phyloP scores from a whole-genome alignment of 1,284 basidiomycete species.

The Ceratobasidium sp. region DNA sequence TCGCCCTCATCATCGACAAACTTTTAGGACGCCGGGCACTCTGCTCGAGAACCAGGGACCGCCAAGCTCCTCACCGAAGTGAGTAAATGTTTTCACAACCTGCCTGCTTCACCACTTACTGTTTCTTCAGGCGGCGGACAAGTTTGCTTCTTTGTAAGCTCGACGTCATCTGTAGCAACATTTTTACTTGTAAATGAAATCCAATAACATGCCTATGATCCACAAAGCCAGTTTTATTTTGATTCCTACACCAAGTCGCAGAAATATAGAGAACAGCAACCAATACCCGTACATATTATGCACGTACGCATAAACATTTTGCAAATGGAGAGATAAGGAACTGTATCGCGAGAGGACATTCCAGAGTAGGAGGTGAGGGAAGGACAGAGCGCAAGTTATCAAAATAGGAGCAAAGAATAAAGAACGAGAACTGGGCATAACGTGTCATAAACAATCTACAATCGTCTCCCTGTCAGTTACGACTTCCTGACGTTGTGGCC shows the following conservation, averaged over 20 bases:
- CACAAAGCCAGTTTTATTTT: constrained; percentile 1
- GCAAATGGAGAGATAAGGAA: constrained; percentile 3
- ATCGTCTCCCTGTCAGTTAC: background rate
- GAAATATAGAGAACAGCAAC: constrained; percentile 20
- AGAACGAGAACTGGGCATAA: constrained; percentile 19
- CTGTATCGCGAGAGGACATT: constrained; percentile 4
- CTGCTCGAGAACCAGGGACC: constrained; percentile 79
- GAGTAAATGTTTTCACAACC: constrained; percentile 20
- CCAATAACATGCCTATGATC: constrained; percentile 4
- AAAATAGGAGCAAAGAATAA: constrained; percentile 32
- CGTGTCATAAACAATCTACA: constrained; percentile 1
- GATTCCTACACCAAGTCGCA: constrained; percentile 32
- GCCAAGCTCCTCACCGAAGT: constrained; percentile 78
- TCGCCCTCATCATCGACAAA: background rate
- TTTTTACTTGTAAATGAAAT: constrained; percentile 19
- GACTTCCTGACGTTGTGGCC: constrained; percentile 22
- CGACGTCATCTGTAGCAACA: background rate
- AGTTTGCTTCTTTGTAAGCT: constrained; percentile 53
- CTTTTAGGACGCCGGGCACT: constrained; percentile 83
- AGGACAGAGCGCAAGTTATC: constrained; percentile 10
- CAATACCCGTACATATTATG: constrained; percentile 35
- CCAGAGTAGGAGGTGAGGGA: background rate
- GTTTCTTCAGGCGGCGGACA: constrained; percentile 54
- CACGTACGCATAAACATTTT: constrained; percentile 24
- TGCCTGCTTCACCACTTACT: background rate